These are phyloP conservation scores for Termitomyces sp. DNA, from an alignment of 768 basidiomycete genomes.

Conservation along the genomic window DNA sequence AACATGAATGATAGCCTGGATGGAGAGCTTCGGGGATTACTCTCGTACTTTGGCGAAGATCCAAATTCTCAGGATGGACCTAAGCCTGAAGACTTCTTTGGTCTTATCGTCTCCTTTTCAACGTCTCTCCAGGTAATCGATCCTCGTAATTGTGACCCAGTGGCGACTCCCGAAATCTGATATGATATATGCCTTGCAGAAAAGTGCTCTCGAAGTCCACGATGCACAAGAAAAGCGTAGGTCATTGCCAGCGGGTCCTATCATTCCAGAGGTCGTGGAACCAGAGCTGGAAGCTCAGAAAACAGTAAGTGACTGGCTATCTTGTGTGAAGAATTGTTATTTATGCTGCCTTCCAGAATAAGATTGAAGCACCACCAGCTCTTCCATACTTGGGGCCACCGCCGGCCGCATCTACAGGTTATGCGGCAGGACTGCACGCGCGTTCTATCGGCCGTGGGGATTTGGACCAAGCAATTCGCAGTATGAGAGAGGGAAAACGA, in stretches of 20 bases:
- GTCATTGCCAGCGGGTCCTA: slow-evolving; percentile 14
- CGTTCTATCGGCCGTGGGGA: slow-evolving; percentile 72
- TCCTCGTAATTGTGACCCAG: background rate
- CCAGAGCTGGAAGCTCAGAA: slow-evolving; percentile 19
- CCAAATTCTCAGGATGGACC: slow-evolving; percentile 58
- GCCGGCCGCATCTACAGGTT: slow-evolving; percentile 34
- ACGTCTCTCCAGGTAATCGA: slow-evolving; percentile 59
- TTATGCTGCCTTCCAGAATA: slow-evolving; percentile 27
- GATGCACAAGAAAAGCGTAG: slow-evolving; percentile 39
- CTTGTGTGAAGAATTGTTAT: background rate
- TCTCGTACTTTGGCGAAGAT: slow-evolving; percentile 77
- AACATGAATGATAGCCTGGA: slow-evolving; percentile 57
- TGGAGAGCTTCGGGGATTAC: slow-evolving; percentile 54
- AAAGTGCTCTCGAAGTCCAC: slow-evolving; percentile 68
- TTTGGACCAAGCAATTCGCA: slow-evolving; percentile 81
- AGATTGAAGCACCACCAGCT: slow-evolving; percentile 33
- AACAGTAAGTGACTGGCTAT: slow-evolving; percentile 17
- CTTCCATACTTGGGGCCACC: slow-evolving; percentile 25
- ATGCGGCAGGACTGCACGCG: slow-evolving; percentile 37
- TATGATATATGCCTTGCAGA: slow-evolving; percentile 35
- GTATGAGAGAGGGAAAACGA: slow-evolving; percentile 65
- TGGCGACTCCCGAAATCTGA: background rate
- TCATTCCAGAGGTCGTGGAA: slow-evolving; percentile 14
- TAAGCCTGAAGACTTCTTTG: slow-evolving; percentile 84
- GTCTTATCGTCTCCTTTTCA: slow-evolving; percentile 69